phyloP scores from a whole-genome alignment of 306 rosid species.

The Castanospermum australe region DNA sequence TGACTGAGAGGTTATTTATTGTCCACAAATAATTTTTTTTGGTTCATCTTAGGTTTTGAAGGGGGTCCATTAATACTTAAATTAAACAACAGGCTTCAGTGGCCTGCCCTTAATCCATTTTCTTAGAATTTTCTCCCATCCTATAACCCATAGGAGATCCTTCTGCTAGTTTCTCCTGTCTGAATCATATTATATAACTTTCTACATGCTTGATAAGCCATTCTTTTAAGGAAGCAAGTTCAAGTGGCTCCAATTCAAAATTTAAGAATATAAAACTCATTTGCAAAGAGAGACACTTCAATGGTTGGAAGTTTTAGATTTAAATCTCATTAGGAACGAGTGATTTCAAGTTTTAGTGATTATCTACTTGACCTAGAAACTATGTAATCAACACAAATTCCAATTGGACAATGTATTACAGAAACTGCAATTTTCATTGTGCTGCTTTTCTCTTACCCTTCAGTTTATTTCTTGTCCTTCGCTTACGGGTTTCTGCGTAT shows the following conservation, averaged over 20 bases:
- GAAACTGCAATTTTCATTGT: background rate
- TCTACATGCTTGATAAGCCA: background rate
- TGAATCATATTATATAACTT: background rate
- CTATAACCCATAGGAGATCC: background rate
- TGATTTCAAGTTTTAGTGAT: background rate
- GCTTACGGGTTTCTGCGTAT: slow-evolving; percentile 7
- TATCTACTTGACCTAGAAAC: background rate
- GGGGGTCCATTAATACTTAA: background rate
- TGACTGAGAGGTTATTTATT: slow-evolving; percentile 23
- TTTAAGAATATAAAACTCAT: background rate
- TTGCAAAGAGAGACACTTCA: background rate
- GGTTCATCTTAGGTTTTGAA: slow-evolving; percentile 11
- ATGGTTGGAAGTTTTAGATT: background rate
- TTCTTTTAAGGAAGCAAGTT: slow-evolving; percentile 5
- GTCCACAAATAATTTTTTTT: background rate
- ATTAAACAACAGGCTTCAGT: background rate
- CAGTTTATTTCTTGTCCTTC: slow-evolving; percentile 15
- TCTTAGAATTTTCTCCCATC: background rate
- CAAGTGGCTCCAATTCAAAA: background rate
- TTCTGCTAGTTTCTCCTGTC: background rate
- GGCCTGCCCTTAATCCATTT: slow-evolving; percentile 23
- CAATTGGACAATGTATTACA: background rate
- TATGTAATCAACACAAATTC: background rate
- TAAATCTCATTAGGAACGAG: background rate
- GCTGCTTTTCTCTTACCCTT: background rate